A percentile compares a stretch with the other conserved stretches of the same genome.
Evolutionary conservation across 2,329 filamentous ascomycete species (phyloP).

Genomic region (Helotiales sp.): DNA sequence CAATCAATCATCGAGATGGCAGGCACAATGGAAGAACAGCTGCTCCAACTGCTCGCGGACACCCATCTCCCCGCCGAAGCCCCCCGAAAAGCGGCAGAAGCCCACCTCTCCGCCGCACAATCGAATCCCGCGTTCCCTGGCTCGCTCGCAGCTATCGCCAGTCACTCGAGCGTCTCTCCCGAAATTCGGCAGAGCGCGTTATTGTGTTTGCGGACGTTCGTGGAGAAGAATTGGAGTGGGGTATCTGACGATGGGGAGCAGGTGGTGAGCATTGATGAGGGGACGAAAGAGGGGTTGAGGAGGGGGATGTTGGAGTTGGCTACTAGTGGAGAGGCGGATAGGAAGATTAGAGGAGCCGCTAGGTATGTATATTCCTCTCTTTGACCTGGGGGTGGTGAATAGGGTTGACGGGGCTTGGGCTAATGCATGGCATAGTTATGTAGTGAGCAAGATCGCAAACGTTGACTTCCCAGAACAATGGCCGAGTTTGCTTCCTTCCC

Average conservation of each 20-base stretch:
- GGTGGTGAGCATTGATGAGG: slow-evolving; percentile 68
- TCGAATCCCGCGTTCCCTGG: slow-evolving; percentile 70
- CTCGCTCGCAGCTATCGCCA: slow-evolving; percentile 77
- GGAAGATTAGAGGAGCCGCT: slow-evolving; percentile 85
- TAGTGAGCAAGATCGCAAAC: slow-evolving; percentile 91
- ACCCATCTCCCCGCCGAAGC: slow-evolving; percentile 77
- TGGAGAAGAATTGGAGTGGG: slow-evolving; percentile 80
- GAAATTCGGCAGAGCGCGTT: slow-evolving; percentile 82
- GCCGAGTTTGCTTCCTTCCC: slow-evolving; percentile 81
- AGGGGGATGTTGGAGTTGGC: slow-evolving; percentile 75
- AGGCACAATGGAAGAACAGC: slow-evolving; percentile 81
- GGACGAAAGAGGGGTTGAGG: slow-evolving; percentile 72
- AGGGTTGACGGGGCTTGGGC: background rate
- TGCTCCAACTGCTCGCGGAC: slow-evolving; percentile 83
- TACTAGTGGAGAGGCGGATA: slow-evolving; percentile 67
- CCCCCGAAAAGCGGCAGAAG: slow-evolving; percentile 83
- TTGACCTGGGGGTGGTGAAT: background rate
- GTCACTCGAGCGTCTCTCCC: slow-evolving; percentile 70
- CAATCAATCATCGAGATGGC: slow-evolving; percentile 20
- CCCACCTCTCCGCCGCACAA: slow-evolving; percentile 42
- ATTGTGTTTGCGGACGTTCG: slow-evolving; percentile 77
- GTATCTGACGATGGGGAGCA: slow-evolving; percentile 60
- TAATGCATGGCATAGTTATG: slow-evolving; percentile 47
- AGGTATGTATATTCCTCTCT: slow-evolving; percentile 56
- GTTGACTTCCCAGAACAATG: slow-evolving; percentile 93